Percentiles rank a stretch among this genome's conserved stretches.
Conservation (phyloP, 805 yeast genomes). For the Candida fluviatilis region DNA sequence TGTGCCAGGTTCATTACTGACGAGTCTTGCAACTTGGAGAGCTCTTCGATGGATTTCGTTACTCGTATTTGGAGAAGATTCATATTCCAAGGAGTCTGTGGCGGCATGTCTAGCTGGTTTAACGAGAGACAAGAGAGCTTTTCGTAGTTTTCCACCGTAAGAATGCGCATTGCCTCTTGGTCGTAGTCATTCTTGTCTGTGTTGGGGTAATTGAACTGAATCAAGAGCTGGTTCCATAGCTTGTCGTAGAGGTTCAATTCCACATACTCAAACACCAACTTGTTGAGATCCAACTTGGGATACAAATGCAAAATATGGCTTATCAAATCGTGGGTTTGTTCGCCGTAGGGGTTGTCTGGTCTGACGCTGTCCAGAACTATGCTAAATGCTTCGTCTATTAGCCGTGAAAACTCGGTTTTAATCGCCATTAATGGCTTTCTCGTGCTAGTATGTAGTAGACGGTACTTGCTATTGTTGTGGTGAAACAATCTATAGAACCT, state of each 20-base stretch:
- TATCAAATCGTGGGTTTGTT: slow-evolving; percentile 27
- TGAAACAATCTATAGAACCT: slow-evolving; percentile 36
- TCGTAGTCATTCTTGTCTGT: slow-evolving; percentile 17
- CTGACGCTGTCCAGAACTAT: slow-evolving; percentile 38
- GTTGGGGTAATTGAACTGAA: slow-evolving; percentile 27
- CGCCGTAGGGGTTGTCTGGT: slow-evolving; percentile 27
- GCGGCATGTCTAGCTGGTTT: slow-evolving; percentile 48
- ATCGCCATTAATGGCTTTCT: slow-evolving; percentile 23
- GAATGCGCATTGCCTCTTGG: slow-evolving; percentile 20
- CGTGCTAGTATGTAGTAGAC: slow-evolving; percentile 26
- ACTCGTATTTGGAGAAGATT: slow-evolving; percentile 39
- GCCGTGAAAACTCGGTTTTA: slow-evolving; percentile 25
- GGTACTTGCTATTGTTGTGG: slow-evolving; percentile 33
- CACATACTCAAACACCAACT: slow-evolving; percentile 62
- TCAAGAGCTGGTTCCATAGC: slow-evolving; percentile 51
- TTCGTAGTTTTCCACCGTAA: slow-evolving; percentile 29
- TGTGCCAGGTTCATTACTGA: slow-evolving; percentile 36
- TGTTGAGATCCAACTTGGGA: slow-evolving; percentile 44
- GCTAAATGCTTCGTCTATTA: slow-evolving; percentile 31
- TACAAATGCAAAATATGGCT: slow-evolving; percentile 25
- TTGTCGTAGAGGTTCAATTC: slow-evolving; percentile 65
- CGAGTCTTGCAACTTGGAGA: slow-evolving; percentile 44
- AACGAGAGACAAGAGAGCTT: slow-evolving; percentile 39
- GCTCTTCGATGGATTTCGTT: slow-evolving; percentile 45
- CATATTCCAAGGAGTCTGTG: slow-evolving; percentile 34